phyloP scores from a whole-genome alignment of 2,329 filamentous ascomycete species.

The Pseudogymnoascus sp. region DNA sequence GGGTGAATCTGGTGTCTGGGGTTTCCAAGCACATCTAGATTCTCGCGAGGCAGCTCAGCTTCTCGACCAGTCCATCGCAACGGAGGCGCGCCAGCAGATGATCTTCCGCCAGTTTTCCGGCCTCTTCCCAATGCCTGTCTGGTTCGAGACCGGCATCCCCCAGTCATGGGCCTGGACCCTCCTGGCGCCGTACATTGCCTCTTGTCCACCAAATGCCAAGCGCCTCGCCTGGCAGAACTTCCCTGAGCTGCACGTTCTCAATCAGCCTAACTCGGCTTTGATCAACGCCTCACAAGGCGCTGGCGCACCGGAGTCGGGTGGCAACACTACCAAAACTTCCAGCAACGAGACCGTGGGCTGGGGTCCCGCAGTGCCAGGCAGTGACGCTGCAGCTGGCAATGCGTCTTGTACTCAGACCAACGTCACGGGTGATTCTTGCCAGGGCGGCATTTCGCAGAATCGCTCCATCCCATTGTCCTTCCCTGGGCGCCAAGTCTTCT shows the following conservation, averaged over 20 bases:
- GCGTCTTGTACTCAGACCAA: constrained; percentile 54
- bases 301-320: neutral
- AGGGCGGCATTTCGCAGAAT: constrained; percentile 60
- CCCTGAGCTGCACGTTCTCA: constrained; percentile 61
- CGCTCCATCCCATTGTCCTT: constrained; percentile 64
- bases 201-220: constrained; percentile 65
- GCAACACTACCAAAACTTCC: constrained; percentile 41
- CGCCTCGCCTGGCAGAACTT: constrained; percentile 81
- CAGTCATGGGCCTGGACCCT: constrained; percentile 82
- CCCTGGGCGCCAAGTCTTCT: constrained; percentile 62
- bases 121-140: constrained; percentile 73
- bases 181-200: constrained; percentile 72
- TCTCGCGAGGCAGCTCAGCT: constrained; percentile 67
- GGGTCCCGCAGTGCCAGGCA: constrained; percentile 32
- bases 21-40: constrained; percentile 71
- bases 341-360: constrained; percentile 58
- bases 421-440: constrained; percentile 48
- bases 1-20: constrained; percentile 73
- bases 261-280: constrained; percentile 69
- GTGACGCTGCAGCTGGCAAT: constrained; percentile 32
- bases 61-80: constrained; percentile 68
- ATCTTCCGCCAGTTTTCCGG: constrained; percentile 78
- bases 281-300: constrained; percentile 41
- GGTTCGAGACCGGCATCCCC: constrained; percentile 72
- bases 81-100: constrained; percentile 75